Percentiles rank a stretch among this genome's conserved stretches.
These are phyloP conservation scores for Aspergillus ochraceoroseus DNA, from an alignment of 2,329 filamentous ascomycete genomes.

Conservation along the genomic window DNA sequence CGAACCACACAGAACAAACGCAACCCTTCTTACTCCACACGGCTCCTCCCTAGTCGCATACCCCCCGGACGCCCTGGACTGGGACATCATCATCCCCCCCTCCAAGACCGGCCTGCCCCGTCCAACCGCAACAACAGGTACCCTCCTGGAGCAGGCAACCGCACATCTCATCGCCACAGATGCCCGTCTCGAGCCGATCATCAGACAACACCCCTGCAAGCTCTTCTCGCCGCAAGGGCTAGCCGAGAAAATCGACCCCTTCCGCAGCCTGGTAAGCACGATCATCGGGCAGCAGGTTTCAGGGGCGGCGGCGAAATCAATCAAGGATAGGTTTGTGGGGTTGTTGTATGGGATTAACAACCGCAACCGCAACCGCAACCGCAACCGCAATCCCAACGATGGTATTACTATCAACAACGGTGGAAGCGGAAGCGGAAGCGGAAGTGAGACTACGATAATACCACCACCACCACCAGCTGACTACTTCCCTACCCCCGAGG, in stretches of 20 bases:
- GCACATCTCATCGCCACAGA: conserved; percentile 70
- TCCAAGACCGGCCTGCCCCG: conserved; percentile 38
- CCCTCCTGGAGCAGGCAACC: conserved; percentile 68
- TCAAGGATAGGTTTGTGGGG: conserved; percentile 76
- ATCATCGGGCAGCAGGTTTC: conserved; percentile 98
- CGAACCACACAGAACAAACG: conserved; percentile 47
- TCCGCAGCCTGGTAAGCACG: conserved; percentile 72
- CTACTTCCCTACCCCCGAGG: conserved; percentile 69
- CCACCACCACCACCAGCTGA: too few relatives aligned
- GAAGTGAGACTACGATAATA: too few relatives aligned
- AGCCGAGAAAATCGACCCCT: conserved; percentile 82
- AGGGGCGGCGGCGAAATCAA: conserved; percentile 81
- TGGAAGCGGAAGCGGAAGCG: conserved; percentile 13
- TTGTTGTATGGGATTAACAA: conserved; percentile 55
- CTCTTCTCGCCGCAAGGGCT: conserved; percentile 77
- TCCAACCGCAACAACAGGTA: conserved; percentile 60
- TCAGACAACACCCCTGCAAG: conserved; percentile 69
- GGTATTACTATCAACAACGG: too few relatives aligned
- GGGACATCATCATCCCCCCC: conserved; percentile 36
- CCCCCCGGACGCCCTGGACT: too few relatives aligned
- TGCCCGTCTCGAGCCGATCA: conserved; percentile 62
- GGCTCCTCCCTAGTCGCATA: conserved; percentile 47
- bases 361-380: conserved; percentile 1
- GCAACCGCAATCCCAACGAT: too few relatives aligned
- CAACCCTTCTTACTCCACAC: conserved; percentile 46